These are phyloP conservation scores for Galerina sulciceps DNA, from an alignment of 768 basidiomycete species.

Conservation along the genomic window DNA sequence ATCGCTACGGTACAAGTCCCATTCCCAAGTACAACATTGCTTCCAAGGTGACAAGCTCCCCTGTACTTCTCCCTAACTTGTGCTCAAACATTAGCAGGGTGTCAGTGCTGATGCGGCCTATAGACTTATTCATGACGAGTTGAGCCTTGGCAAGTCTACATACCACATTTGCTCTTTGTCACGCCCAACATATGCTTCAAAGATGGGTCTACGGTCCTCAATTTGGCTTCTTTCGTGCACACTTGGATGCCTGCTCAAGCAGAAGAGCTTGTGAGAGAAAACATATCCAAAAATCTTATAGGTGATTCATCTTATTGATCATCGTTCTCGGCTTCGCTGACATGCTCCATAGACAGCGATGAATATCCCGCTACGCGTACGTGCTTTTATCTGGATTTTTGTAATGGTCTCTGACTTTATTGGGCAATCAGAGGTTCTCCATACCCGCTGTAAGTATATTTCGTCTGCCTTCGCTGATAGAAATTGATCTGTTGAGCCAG, in stretches of 20 bases:
- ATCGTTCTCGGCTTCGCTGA: neutral
- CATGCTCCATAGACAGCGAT: conserved; percentile 33
- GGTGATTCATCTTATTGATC: conserved; percentile 26
- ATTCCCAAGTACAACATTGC: conserved; percentile 74
- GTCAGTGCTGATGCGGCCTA: conserved; percentile 58
- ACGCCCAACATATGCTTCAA: conserved; percentile 13
- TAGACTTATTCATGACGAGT: conserved; percentile 63
- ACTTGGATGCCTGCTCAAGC: conserved; percentile 67
- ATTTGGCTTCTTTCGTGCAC: conserved; percentile 64
- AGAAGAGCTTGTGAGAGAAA: conserved; percentile 61
- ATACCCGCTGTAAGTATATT: conserved; percentile 47
- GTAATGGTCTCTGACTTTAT: neutral
- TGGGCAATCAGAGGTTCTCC: conserved; percentile 44
- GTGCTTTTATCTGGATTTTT: conserved; percentile 19
- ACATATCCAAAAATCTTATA: conserved; percentile 69
- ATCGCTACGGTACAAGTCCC: conserved; percentile 67
- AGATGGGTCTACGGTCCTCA: conserved; percentile 66
- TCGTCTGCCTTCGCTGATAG: neutral
- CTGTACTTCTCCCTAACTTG: no score
- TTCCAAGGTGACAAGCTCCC: conserved; percentile 40
- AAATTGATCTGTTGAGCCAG: conserved; percentile 22
- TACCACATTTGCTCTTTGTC: neutral
- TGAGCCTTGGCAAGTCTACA: conserved; percentile 53
- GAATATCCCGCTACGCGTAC: conserved; percentile 71
- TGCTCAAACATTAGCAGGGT: conserved; percentile 43